Conservation (phyloP, 768 basidiomycete species). For the Hypholoma fasciculare region DNA sequence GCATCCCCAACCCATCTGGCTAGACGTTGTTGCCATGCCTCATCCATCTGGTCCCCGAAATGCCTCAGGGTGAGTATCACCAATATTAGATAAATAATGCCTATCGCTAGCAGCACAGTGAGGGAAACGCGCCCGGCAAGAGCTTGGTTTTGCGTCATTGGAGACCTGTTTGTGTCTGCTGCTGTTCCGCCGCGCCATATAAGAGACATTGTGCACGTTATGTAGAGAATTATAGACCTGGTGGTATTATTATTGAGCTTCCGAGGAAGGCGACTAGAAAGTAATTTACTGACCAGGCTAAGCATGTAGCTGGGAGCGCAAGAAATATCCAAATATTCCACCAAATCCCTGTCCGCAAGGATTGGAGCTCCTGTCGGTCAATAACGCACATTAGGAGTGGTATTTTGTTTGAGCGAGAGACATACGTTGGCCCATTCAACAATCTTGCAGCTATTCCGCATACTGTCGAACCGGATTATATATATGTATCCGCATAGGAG, state of each 20-base stretch:
- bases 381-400: not conserved
- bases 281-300: slow-evolving; percentile 45
- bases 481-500: slow-evolving; percentile 61
- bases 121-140: slow-evolving; percentile 45
- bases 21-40: slow-evolving; percentile 20
- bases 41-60: slow-evolving; percentile 25
- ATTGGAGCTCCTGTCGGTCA: slow-evolving; percentile 48
- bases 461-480: slow-evolving; percentile 60
- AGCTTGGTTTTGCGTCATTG: slow-evolving; percentile 27
- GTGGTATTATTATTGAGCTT: not conserved
- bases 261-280: not conserved
- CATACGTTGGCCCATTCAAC: slow-evolving; percentile 51
- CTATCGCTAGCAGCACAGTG: slow-evolving; percentile 47
- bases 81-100: slow-evolving; percentile 34
- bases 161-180: slow-evolving; percentile 21
- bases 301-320: slow-evolving; percentile 64
- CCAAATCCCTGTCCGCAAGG: slow-evolving; percentile 23
- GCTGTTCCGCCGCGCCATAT: slow-evolving; percentile 60
- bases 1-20: slow-evolving; percentile 10
- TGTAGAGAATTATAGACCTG: slow-evolving; percentile 61
- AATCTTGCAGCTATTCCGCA: slow-evolving; percentile 62
- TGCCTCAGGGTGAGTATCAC: slow-evolving; percentile 19
- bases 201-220: slow-evolving; percentile 55
- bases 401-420: not conserved
- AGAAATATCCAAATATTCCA: slow-evolving; percentile 75